These are phyloP conservation scores for Lentinula novae-zelandiae DNA, from an alignment of 1,284 basidiomycete species.

Conservation along the genomic window DNA sequence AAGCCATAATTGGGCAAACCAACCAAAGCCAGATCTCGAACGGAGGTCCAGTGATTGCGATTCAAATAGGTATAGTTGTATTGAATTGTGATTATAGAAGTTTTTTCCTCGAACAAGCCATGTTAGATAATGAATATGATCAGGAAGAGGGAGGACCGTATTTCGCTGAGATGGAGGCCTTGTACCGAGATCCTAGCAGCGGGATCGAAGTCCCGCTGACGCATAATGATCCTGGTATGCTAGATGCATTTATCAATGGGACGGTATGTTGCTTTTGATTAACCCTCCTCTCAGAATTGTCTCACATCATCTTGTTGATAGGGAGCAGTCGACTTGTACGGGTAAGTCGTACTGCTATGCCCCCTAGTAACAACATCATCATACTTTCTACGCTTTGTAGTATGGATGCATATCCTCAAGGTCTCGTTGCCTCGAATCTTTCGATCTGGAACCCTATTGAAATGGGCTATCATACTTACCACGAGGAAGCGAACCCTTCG, in stretches of 20 bases:
- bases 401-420: constrained; percentile 47
- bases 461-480: constrained; percentile 3
- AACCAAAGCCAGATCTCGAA: constrained; percentile 62
- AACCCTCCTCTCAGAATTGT: constrained; percentile 8
- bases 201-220: constrained; percentile 2
- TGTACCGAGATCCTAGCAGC: background rate
- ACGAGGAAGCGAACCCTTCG: constrained; percentile 10
- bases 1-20: constrained; percentile 58
- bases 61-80: constrained; percentile 56
- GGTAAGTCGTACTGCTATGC: constrained; percentile 24
- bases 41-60: constrained; percentile 75
- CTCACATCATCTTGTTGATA: constrained; percentile 14
- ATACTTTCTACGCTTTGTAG: constrained; percentile 7
- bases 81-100: constrained; percentile 39
- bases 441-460: constrained; percentile 33
- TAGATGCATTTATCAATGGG: constrained; percentile 43
- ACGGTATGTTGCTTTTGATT: constrained; percentile 15
- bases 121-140: constrained; percentile 56
- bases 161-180: background rate
- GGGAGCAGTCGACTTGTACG: constrained; percentile 41
- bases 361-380: background rate
- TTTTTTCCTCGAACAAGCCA: background rate
- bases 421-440: constrained; percentile 54
- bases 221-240: constrained; percentile 16
- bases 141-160: constrained; percentile 28